These are phyloP conservation scores for Candida yuanshanica DNA, from an alignment of 805 yeast species.

Conservation along the genomic window DNA sequence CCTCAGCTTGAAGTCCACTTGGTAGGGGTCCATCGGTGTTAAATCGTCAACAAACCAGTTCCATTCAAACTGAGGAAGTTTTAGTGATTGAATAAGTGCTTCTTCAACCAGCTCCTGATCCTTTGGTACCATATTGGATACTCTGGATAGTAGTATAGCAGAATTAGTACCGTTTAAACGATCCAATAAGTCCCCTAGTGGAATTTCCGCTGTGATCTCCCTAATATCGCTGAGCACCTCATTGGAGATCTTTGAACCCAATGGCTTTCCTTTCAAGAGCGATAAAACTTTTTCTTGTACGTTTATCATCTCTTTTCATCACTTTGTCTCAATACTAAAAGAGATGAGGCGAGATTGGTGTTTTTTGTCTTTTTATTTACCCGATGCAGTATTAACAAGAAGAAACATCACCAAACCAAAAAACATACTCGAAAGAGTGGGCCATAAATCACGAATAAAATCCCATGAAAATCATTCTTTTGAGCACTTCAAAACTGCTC, in stretches of 20 bases:
- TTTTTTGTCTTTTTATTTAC: too few species aligned
- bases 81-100: neutral
- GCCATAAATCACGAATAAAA: too few species aligned
- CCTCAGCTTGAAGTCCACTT: conserved; percentile 8
- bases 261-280: too few species aligned
- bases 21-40: conserved; percentile 8
- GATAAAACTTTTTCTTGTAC: too few species aligned
- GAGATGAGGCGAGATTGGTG: too few species aligned
- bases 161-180: neutral
- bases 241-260: too few species aligned
- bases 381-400: too few species aligned
- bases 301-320: too few species aligned
- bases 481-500: neutral
- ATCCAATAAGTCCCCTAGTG: neutral
- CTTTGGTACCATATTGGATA: neutral
- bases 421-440: too few species aligned
- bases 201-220: neutral
- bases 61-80: conserved; percentile 11
- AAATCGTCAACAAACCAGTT: conserved; percentile 19
- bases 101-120: neutral
- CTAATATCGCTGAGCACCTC: neutral
- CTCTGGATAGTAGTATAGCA: neutral
- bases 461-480: neutral
- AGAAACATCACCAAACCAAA: too few species aligned
- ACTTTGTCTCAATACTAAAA: too few species aligned